Conservation (phyloP, 805 yeast species). For the Dipodascus albidus region DNA sequence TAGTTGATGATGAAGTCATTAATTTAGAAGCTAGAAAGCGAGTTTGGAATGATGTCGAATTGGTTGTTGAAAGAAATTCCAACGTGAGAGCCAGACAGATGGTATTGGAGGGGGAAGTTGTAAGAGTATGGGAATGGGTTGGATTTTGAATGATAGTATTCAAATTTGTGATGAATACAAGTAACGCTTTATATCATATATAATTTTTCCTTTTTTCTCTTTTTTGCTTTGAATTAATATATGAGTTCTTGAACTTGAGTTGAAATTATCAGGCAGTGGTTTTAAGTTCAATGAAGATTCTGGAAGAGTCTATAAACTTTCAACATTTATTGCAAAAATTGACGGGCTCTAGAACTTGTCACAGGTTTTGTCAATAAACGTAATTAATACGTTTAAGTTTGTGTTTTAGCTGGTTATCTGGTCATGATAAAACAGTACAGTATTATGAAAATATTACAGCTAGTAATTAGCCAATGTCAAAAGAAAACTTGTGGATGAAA, state of each 20-base stretch:
- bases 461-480: too few relatives aligned
- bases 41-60: conserved; percentile 46
- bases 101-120: conserved; percentile 79
- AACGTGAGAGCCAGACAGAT: conserved; percentile 49
- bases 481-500: too few relatives aligned
- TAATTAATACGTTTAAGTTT: too few relatives aligned
- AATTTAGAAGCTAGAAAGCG: neutral
- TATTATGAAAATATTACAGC: too few relatives aligned
- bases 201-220: neutral
- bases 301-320: too few relatives aligned
- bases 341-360: too few relatives aligned
- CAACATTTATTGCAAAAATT: too few relatives aligned
- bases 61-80: conserved; percentile 50
- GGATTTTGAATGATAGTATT: neutral
- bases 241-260: neutral
- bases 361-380: too few relatives aligned
- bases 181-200: neutral
- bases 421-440: too few relatives aligned
- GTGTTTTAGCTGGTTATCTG: too few relatives aligned
- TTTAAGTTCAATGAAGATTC: too few relatives aligned
- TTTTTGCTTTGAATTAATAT: neutral
- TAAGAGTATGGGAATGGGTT: conserved; percentile 79
- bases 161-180: neutral
- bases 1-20: conserved; percentile 4
- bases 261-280: too few relatives aligned